Base-by-base conservation (phyloP, 2,329 filamentous ascomycete genomes). In the Ceratocystis lukuohia region DNA sequence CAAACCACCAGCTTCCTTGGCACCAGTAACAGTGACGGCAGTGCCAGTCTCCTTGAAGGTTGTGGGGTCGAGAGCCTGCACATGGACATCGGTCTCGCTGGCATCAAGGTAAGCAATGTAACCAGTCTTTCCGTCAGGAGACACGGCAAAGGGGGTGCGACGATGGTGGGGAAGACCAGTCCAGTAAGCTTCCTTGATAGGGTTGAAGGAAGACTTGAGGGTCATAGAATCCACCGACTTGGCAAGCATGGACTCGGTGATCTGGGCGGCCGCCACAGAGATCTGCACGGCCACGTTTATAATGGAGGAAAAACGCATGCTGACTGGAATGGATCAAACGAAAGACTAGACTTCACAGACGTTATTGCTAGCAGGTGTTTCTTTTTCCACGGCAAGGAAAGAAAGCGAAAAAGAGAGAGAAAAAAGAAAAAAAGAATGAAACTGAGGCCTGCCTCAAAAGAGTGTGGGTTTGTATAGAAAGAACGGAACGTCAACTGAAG, bases 71-170 rank as follows among this genome's bases (percentile, higher is more conserved):
- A 86, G 75, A 56, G 80, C 76, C 72, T 85, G 82, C 20, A 86
- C 74, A 70, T 84, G 80, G 10, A 86, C 81, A 64, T 77, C 80
- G 2, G 77, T 81, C 61, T 79, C 80, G 59, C 77, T 82, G 30
- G 76, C 74, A 70, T 85, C 82, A 17, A 86, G 79, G 70, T 85
- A 86, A 8, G 84, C 84, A 8, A 86, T 72, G 71, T 83, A 85
- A 12, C 81, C 83, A 3, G 78, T 79, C 67, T 80, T 80, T 68
- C 82, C 82, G 71, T 85, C 79, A 1, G 83, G 82, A 0, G 83
- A 85, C 41, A 84, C 76, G n/a, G 83, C 79, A 69, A 86, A 86
- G 5, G 83, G 83, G 12, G 83, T 85, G 64, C 83, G 80, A 59
- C 83, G 80, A 72, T 86, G 83, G 70, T 86, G 84, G 57, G 82